Base-by-base conservation (phyloP, 768 basidiomycete genomes). In the Strobilomyces dryophilus region DNA sequence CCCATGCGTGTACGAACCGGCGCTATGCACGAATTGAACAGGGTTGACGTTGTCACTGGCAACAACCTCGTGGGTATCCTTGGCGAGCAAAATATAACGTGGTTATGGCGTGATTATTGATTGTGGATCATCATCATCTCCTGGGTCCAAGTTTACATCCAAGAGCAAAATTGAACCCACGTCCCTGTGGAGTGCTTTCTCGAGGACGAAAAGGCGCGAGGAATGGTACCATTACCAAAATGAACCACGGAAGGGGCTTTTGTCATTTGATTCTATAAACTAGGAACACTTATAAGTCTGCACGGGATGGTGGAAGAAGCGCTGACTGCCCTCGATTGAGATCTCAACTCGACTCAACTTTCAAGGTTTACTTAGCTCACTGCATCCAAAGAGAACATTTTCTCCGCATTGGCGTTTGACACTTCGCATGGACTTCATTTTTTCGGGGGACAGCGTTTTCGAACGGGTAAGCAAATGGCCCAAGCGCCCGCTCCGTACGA, bases 11-110 rank as follows among this genome's bases (percentile, higher is more conserved):
- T 26, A n/a, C 14, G 57, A 35, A 37, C 43, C 42, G 37, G n/a
- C 41, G 45, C 24, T 21, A 50, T 17, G 35, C 40, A 35, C 24
- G 26, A 34, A 40, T 14, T 34, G 18, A 42, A 43, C 21, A 32
- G 51, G 29, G 46, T 15, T 44, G 32, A 47, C 27, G 53, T 54
- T 53, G 60, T 45, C 55, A 53, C 47, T 49, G 48, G 45, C 47
- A 52, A 61, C 55, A n/a, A 34, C 44, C 17, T 54, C 24, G 48
- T 48, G 26, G 29, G 51, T 24, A 12, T 14, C 44, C 11, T 21
- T 31, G 17, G 31, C 32, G 18, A 32, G 18, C 11, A 45, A 32
- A 20, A 31, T 27, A 17, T 36, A 36, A 15, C n/a, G 27, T 26
- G n/a, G 37, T 44, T 37, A 31, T 34, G 48, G 39, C 4, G 39